Conservation (phyloP, 2,329 filamentous ascomycete species). For the Didymella keratinophila region DNA sequence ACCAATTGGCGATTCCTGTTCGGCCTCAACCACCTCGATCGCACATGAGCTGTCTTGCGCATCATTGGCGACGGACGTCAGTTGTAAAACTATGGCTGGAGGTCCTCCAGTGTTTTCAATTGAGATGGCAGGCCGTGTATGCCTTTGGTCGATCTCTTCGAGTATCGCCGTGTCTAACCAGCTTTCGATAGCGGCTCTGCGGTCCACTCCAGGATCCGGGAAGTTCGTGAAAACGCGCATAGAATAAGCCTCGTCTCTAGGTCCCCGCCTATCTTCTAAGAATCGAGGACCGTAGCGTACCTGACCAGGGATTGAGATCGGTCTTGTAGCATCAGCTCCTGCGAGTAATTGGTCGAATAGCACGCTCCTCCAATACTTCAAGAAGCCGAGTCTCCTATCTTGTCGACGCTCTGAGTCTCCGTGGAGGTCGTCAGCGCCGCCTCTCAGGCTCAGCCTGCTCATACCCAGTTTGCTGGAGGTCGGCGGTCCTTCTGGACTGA, state of each 20-base stretch:
- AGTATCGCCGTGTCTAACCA: not conserved
- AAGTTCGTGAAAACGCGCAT: not conserved
- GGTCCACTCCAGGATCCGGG: not conserved
- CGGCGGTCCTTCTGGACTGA: no score
- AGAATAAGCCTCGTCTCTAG: not conserved
- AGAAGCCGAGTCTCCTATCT: not conserved
- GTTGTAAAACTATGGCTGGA: not conserved
- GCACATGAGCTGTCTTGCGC: not conserved
- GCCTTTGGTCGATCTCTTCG: not conserved
- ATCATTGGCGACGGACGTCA: not conserved
- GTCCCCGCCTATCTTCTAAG: no score
- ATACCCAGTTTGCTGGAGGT: no score
- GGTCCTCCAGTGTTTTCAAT: not conserved
- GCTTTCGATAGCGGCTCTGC: not conserved
- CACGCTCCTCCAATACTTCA: not conserved
- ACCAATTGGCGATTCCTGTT: not conserved
- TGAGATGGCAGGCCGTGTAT: not conserved
- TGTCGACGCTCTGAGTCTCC: not conserved
- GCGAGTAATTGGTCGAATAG: not conserved
- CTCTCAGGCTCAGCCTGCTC: not conserved
- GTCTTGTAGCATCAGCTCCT: not conserved
- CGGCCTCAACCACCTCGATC: not conserved
- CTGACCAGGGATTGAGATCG: not conserved
- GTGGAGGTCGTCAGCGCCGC: not conserved
- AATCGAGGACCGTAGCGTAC: not conserved